These are phyloP conservation scores for Alternaria viburni DNA, from an alignment of 2,329 filamentous ascomycete genomes.

Conservation along the genomic window DNA sequence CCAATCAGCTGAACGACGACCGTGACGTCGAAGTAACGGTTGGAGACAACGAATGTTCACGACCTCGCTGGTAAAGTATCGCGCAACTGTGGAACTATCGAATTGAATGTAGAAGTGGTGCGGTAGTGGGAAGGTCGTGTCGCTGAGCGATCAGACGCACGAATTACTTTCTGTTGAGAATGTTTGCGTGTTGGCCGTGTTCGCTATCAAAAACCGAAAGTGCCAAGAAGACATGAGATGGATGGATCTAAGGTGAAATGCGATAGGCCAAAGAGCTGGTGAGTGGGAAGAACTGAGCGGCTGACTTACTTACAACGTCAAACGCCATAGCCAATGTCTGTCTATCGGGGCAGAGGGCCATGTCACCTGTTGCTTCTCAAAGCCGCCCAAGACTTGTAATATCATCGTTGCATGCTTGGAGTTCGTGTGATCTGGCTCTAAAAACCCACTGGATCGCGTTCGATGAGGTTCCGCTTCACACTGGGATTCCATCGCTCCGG, in stretches of 20 bases:
- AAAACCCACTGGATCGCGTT: neutral
- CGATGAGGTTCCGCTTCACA: neutral
- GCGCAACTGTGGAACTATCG: neutral
- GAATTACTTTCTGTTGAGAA: neutral
- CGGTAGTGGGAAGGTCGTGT: neutral
- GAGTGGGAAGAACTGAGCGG: neutral
- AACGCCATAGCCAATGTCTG: neutral
- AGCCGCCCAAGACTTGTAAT: no score
- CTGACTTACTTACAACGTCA: neutral
- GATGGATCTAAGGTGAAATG: neutral
- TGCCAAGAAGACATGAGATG: neutral
- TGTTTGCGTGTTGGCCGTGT: neutral
- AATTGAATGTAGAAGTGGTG: neutral
- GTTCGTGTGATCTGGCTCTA: neutral
- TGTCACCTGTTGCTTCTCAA: neutral
- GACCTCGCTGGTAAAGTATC: neutral
- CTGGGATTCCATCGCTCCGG: neutral
- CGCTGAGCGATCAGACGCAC: neutral
- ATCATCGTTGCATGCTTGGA: neutral
- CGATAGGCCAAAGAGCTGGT: neutral
- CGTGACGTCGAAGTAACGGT: neutral
- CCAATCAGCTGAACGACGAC: neutral
- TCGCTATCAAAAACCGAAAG: neutral
- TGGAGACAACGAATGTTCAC: neutral
- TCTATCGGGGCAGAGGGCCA: neutral